A percentile compares a stretch with the other conserved stretches of the same genome.
Conservation (phyloP, 179 eudicot genomes). For the Amaranthus tricolor region DNA sequence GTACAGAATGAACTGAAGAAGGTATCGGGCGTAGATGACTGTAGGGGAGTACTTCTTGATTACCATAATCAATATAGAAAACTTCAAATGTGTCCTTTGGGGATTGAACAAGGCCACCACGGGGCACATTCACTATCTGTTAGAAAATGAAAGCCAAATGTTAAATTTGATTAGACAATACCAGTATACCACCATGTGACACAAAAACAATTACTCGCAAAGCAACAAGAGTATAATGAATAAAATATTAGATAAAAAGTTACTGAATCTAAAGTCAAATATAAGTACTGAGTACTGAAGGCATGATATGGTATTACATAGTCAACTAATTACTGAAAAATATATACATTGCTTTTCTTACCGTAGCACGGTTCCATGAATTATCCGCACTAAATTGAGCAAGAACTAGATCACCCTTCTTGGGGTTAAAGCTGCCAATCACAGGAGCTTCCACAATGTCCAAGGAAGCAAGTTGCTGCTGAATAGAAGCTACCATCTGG, state of each 20-base stretch:
- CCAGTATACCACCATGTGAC: not conserved
- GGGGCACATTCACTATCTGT: slow-evolving; percentile 80
- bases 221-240: not conserved
- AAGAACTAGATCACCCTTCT: slow-evolving; percentile 86
- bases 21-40: slow-evolving; percentile 67
- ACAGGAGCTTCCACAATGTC: slow-evolving; percentile 72
- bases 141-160: not conserved
- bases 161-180: not conserved
- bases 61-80: slow-evolving; percentile 91
- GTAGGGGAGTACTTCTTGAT: slow-evolving; percentile 80
- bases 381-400: slow-evolving; percentile 89
- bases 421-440: slow-evolving; percentile 74
- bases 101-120: slow-evolving; percentile 60
- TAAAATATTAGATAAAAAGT: too few species aligned
- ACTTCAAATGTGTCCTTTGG: slow-evolving; percentile 76
- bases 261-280: too few species aligned
- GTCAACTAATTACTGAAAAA: too few species aligned
- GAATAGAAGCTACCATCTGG: slow-evolving; percentile 65
- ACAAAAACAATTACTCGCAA: not conserved
- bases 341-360: slow-evolving; percentile 22
- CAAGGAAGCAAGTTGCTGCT: slow-evolving; percentile 78
- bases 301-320: too few species aligned
- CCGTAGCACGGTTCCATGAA: slow-evolving; percentile 99
- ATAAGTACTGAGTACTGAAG: too few species aligned
- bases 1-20: slow-evolving; percentile 59